A percentile compares a stretch with the other conserved stretches of the same genome.
phyloP scores from a whole-genome alignment of 306 rosid genomes.

The Hylodesmum podocarpum region DNA sequence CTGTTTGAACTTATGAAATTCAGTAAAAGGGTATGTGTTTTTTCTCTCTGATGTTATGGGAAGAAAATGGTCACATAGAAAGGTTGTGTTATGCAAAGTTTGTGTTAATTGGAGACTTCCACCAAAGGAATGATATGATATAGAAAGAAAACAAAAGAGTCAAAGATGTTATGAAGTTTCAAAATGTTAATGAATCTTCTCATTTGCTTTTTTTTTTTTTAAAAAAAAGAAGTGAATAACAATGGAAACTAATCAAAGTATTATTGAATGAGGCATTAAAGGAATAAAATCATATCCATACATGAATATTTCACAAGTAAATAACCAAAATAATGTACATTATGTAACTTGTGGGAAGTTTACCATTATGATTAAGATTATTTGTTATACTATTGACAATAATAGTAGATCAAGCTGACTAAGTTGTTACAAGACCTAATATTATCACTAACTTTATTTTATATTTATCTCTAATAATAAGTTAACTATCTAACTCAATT shows the following conservation, averaged over 20 bases:
- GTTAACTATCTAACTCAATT: too few species aligned
- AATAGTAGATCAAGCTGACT: not conserved
- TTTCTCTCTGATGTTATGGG: not conserved
- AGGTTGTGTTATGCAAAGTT: not conserved
- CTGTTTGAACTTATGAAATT: not conserved
- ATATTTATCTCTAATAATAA: too few species aligned
- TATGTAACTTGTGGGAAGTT: too few species aligned
- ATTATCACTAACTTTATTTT: too few species aligned
- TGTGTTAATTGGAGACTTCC: not conserved
- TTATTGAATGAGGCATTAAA: not conserved
- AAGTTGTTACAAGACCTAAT: not conserved
- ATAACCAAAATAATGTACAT: not conserved
- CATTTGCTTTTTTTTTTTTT: not conserved
- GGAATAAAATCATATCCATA: not conserved
- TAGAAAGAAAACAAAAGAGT: not conserved
- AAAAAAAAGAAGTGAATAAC: not conserved
- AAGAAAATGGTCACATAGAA: not conserved
- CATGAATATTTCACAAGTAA: not conserved
- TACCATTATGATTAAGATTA: not conserved
- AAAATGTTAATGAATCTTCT: not conserved
- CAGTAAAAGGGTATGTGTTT: not conserved
- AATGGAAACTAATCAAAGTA: not conserved
- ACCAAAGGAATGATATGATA: slow-evolving; percentile 15
- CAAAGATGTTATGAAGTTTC: not conserved
- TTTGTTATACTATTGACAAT: not conserved